Percentiles rank a stretch among this genome's conserved stretches.
phyloP scores from a whole-genome alignment of 257 asterid genomes.

The Agastache rugosa region DNA sequence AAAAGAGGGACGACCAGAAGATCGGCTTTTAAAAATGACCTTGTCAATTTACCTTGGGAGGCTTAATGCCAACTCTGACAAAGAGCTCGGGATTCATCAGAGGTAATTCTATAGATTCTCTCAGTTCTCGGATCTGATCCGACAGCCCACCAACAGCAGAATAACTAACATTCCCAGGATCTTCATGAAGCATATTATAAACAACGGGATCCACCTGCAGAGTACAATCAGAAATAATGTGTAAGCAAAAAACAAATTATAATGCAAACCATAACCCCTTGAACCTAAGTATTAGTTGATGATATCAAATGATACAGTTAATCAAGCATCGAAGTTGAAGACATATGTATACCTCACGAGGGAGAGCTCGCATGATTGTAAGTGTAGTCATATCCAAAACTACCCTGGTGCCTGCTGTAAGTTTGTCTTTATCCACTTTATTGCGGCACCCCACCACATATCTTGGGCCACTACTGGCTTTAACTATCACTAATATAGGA shows the following conservation, averaged over 20 bases:
- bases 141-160: conserved; percentile 96
- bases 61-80: conserved; percentile 91
- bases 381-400: conserved; percentile 99
- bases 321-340: conserved; percentile 9
- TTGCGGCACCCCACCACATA: conserved; percentile 96
- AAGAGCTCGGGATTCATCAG: conserved; percentile 97
- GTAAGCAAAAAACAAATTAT: conserved; percentile 17
- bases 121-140: conserved; percentile 92
- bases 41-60: conserved; percentile 76
- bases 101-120: conserved; percentile 94
- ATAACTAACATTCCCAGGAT: conserved; percentile 93
- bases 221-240: conserved; percentile 19
- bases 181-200: conserved; percentile 97
- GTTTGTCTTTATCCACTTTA: conserved; percentile 93
- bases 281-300: conserved; percentile 6
- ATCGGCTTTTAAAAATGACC: neutral
- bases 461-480: conserved; percentile 97
- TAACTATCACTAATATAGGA: conserved; percentile 70
- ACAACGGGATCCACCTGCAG: conserved; percentile 95
- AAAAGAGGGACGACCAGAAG: neutral
- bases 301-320: conserved; percentile 9
- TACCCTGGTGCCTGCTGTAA: conserved; percentile 89
- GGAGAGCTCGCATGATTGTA: conserved; percentile 96
- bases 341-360: conserved; percentile 75
- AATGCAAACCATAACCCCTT: conserved; percentile 17